A percentile compares a stretch with the other conserved stretches of the same genome.
phyloP scores from a whole-genome alignment of 257 asterid genomes.

The Jacaranda mimosifolia region DNA sequence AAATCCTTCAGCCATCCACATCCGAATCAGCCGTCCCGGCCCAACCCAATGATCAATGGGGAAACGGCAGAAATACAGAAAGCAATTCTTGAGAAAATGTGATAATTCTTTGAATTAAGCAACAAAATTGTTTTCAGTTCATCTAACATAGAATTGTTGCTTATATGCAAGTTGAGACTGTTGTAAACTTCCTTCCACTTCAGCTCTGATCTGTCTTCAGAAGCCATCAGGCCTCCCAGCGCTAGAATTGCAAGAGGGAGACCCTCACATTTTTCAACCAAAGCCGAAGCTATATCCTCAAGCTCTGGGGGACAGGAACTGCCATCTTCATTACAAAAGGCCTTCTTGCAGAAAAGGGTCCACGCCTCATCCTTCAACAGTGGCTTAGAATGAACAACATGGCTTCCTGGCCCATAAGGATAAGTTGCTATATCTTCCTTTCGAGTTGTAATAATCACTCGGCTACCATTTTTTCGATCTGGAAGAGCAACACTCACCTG shows the following conservation, averaged over 20 bases:
- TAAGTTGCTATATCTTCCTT: conserved; percentile 43
- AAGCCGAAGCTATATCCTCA: conserved; percentile 11
- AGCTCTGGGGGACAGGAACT: conserved; percentile 40
- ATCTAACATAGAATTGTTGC: conserved; percentile 24
- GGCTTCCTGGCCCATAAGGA: conserved; percentile 40
- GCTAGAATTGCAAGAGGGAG: conserved; percentile 47
- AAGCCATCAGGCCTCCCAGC: conserved; percentile 42
- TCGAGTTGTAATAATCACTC: conserved; percentile 51
- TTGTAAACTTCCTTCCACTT: conserved; percentile 34
- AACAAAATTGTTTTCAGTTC: conserved; percentile 36
- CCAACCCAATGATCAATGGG: conserved; percentile 39
- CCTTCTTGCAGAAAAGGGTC: conserved; percentile 47
- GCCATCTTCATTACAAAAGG: conserved; percentile 35
- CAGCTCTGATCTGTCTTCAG: conserved; percentile 30
- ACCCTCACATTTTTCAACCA: conserved; percentile 41
- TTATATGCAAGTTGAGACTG: conserved; percentile 38
- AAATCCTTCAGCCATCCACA: conserved; percentile 54
- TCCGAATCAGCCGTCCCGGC: conserved; percentile 37
- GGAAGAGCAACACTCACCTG: conserved; percentile 46
- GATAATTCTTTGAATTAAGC: conserved; percentile 43
- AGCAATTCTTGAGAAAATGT: conserved; percentile 42
- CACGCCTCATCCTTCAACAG: conserved; percentile 39
- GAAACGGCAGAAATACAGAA: conserved; percentile 43
- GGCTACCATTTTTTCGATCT: conserved; percentile 39
- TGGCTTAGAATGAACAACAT: conserved; percentile 31